phyloP scores from a whole-genome alignment of 2,329 filamentous ascomycete species.

The Epichloe coenophiala region DNA sequence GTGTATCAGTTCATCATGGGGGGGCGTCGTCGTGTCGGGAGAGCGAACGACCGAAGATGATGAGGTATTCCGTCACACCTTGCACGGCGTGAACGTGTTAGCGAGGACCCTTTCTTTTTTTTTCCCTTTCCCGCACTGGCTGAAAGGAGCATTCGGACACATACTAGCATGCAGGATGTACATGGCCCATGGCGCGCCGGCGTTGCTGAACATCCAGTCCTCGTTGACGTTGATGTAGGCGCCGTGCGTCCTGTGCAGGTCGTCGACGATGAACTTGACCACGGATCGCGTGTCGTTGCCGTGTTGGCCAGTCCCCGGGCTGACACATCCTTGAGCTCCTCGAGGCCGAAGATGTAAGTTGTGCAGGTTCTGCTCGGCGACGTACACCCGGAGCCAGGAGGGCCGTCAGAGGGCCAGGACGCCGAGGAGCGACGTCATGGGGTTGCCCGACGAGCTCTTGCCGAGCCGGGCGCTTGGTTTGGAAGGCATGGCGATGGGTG shows the following conservation, averaged over 20 bases:
- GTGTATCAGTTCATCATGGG: no score
- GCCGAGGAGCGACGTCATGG: constrained; percentile 25
- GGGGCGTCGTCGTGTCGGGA: background rate
- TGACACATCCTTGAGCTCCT: constrained; percentile 55
- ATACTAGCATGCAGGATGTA: constrained; percentile 76
- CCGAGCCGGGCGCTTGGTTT: constrained; percentile 7
- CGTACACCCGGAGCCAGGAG: constrained; percentile 38
- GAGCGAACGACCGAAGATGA: constrained; percentile 52
- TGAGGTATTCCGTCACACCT: constrained; percentile 78
- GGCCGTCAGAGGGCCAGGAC: constrained; percentile 40
- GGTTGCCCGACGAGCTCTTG: constrained; percentile 5
- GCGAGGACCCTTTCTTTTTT: no score
- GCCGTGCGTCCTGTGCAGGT: constrained; percentile 41
- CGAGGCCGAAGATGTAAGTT: constrained; percentile 61
- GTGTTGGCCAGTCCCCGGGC: constrained; percentile 52
- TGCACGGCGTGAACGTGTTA: constrained; percentile 12
- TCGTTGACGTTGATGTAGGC: constrained; percentile 54
- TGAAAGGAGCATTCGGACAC: constrained; percentile 12
- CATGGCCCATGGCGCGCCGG: constrained; percentile 85
- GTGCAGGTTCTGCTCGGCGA: constrained; percentile 44
- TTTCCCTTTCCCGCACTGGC: no score
- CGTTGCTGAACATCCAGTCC: constrained; percentile 89
- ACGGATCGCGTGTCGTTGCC: constrained; percentile 63
- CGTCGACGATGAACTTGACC: constrained; percentile 54
- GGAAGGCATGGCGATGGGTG: constrained; percentile 2